Evolutionary conservation across 2,329 filamentous ascomycete species (phyloP), one percentile per base, ranked within the genome.

Genomic region (Periconia macrospinosa): DNA sequence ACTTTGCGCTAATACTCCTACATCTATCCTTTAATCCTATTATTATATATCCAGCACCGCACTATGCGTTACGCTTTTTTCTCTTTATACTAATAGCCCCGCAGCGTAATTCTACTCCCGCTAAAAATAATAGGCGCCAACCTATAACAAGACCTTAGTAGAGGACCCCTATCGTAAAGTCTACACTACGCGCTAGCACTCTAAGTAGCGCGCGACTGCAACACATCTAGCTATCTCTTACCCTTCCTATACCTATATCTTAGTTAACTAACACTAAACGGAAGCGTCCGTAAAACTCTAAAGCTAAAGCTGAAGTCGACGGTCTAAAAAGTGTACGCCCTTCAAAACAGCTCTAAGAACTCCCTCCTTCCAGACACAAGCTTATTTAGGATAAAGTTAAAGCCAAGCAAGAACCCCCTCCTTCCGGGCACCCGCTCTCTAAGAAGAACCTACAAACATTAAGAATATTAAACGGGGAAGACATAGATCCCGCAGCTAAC

Each of bases 21-120:
- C 23, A 27, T 27, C 23, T 8, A 27, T 27, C 23, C 23, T 27
- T 27, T 8, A 8, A 27, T 27, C 23, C 23, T 18, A 27, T 54
- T 42, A 54, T 54, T 35, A 54, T 50, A 54, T 54, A 50, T 55
- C 49, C 41, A 52, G 47, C 52, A 46, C 47, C 35, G 53, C 53
- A 55, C 52, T 51, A 43, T 27, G 53, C 49, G 41, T 52, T 52
- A 49, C 45, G 49, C 53, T 48, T 52, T 48, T 52, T 45, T 46
- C 41, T 51, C 47, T 18, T 15, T 35, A 50, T 51, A 15, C 52
- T 43, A 20, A 54, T 54, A 43, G 52, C 52, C 20, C 47, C 52
- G 20, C 53, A 37, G 30, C 49, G 48, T 48, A 55, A 52, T 48
- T 55, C 45, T 52, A 44, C 53, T 55, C 44, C 53, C 49, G 45